Conservation (phyloP, 2,329 filamentous ascomycete species). For the Emydomyces testavorans region DNA sequence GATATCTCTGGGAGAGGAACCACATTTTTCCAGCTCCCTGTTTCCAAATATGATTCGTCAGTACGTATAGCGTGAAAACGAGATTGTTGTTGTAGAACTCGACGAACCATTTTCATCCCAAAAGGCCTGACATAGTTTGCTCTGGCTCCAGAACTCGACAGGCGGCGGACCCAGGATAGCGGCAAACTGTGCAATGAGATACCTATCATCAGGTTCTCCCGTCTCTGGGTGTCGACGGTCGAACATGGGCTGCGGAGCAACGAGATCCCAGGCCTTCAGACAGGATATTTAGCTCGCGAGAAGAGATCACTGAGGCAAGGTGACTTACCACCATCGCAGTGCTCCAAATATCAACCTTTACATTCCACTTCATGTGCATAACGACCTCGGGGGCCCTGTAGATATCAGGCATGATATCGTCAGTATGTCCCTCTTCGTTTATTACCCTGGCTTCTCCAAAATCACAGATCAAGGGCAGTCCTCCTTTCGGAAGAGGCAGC, state of each 20-base stretch:
- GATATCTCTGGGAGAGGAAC: constrained; percentile 9
- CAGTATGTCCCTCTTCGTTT: constrained; percentile 3
- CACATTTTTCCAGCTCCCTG: constrained; percentile 11
- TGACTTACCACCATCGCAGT: constrained; percentile 19
- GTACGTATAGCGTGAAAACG: background rate
- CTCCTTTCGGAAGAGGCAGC: constrained; percentile 10
- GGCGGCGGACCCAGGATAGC: constrained; percentile 15
- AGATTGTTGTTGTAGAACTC: background rate
- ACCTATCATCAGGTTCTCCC: constrained; percentile 11
- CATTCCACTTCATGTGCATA: constrained; percentile 19
- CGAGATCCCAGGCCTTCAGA: constrained; percentile 11
- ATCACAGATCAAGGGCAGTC: constrained; percentile 13
- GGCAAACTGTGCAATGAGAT: constrained; percentile 19
- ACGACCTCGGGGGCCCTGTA: constrained; percentile 21
- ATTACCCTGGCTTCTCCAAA: constrained; percentile 9
- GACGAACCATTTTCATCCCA: constrained; percentile 19
- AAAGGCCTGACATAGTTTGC: constrained; percentile 17
- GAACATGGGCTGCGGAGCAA: background rate
- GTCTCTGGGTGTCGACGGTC: background rate
- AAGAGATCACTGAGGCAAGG: background rate
- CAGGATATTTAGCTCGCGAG: background rate
- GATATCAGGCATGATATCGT: constrained; percentile 19
- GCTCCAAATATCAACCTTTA: constrained; percentile 21
- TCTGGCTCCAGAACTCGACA: constrained; percentile 14
- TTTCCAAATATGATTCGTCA: background rate